A percentile compares a stretch with the other conserved stretches of the same genome.
Evolutionary conservation across 768 basidiomycete genomes (phyloP).

Genomic region (Clitopilus hobsonii): DNA sequence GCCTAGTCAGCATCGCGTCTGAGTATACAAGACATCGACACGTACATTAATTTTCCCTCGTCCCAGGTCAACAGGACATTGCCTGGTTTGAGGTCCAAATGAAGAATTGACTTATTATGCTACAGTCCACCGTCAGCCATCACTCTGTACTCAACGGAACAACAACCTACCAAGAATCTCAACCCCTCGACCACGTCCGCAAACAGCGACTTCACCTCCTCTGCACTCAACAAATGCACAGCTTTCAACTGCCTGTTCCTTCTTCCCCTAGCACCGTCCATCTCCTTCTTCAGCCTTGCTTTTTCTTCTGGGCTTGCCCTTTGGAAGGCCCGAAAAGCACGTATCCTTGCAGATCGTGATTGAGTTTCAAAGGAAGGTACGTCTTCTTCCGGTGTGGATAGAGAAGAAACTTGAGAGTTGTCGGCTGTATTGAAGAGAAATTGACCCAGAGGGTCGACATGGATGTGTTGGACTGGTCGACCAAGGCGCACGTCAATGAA

Average conservation of each 20-base stretch:
- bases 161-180: conserved; percentile 68
- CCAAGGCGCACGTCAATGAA: conserved; percentile 80
- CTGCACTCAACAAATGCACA: conserved; percentile 79
- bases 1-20: neutral
- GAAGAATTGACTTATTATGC: conserved; percentile 83
- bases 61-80: conserved; percentile 93
- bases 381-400: conserved; percentile 8
- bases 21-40: conserved; percentile 2
- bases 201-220: conserved; percentile 80
- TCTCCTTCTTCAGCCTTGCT: conserved; percentile 52
- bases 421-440: conserved; percentile 14
- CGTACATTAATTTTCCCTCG: conserved; percentile 76
- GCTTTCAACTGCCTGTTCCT: conserved; percentile 51
- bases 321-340: conserved; percentile 69
- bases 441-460: conserved; percentile 32
- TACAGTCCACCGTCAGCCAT: conserved; percentile 20
- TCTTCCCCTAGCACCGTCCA: conserved; percentile 27
- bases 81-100: conserved; percentile 91
- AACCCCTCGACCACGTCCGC: conserved; percentile 84
- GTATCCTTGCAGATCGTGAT: conserved; percentile 68
- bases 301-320: conserved; percentile 59
- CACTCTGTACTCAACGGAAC: conserved; percentile 2
- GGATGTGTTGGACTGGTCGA: conserved; percentile 45
- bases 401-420: conserved; percentile 16
- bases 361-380: conserved; percentile 26